Evolutionary conservation across 148 eudicot genomes (phyloP).

Genomic region (Silene latifolia): DNA sequence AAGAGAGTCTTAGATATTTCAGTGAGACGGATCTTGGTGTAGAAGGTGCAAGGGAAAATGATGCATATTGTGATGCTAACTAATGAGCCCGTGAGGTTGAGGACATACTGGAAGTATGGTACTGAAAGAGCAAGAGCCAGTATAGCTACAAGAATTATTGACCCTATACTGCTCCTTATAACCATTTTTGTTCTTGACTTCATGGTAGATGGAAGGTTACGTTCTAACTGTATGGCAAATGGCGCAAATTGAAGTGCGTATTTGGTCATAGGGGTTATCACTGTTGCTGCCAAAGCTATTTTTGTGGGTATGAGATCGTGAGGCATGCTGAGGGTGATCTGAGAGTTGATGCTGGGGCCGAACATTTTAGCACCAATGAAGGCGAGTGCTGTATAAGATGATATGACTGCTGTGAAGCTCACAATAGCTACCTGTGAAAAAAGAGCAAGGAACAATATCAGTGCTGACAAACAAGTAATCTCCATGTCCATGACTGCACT

Average conservation of each 20-base stretch:
- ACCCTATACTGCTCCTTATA: conserved; percentile 51
- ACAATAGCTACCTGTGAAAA: conserved; percentile 51
- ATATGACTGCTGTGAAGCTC: conserved; percentile 60
- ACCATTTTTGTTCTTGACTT: conserved; percentile 42
- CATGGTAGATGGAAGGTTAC: conserved; percentile 40
- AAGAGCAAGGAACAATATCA: neutral
- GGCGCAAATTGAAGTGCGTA: conserved; percentile 72
- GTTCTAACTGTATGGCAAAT: conserved; percentile 59
- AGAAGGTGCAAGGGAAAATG: conserved; percentile 58
- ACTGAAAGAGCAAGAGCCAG: conserved; percentile 56
- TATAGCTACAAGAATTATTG: conserved; percentile 47
- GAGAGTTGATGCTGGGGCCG: conserved; percentile 56
- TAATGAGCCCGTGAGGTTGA: conserved; percentile 74
- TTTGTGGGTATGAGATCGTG: conserved; percentile 40
- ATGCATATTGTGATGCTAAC: conserved; percentile 56
- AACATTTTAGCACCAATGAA: conserved; percentile 73
- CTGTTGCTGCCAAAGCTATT: conserved; percentile 81
- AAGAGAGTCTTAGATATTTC: conserved; percentile 34
- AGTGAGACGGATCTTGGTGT: conserved; percentile 49
- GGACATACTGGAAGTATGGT: conserved; percentile 69
- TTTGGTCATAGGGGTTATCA: conserved; percentile 76
- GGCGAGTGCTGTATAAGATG: conserved; percentile 50
- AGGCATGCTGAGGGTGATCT: conserved; percentile 86
- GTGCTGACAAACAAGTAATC: neutral
- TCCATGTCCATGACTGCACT: neutral